Percentiles rank a stretch among this genome's conserved stretches.
phyloP scores from a whole-genome alignment of 345 rosid species.

The Euphorbia lathyris region DNA sequence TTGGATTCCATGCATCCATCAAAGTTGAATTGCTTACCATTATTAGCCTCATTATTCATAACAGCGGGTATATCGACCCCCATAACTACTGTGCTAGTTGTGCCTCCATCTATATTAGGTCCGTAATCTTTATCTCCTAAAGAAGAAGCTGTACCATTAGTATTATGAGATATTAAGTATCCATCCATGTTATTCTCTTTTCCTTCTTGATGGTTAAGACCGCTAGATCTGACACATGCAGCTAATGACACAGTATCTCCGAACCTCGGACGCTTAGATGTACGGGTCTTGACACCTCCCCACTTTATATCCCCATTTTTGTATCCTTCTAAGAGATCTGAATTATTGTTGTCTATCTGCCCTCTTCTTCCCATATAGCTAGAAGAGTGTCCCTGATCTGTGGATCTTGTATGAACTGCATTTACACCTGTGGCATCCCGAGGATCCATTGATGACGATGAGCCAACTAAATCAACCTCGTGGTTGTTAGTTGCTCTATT shows the following conservation, averaged over 20 bases:
- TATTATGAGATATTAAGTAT: conserved; percentile 29
- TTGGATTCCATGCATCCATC: conserved; percentile 22
- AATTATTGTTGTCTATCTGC: conserved; percentile 28
- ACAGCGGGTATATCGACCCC: conserved; percentile 25
- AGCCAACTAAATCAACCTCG: conserved; percentile 38
- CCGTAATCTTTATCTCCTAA: conserved; percentile 17
- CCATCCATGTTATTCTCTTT: conserved; percentile 33
- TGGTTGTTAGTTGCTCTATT: conserved; percentile 19
- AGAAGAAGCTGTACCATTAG: conserved; percentile 22
- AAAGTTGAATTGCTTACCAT: conserved; percentile 22
- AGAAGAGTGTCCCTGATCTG: conserved; percentile 32
- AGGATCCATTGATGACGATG: conserved; percentile 48
- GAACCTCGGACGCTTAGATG: conserved; percentile 60
- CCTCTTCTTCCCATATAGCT: conserved; percentile 36
- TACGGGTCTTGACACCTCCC: conserved; percentile 85
- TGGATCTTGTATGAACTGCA: conserved; percentile 25
- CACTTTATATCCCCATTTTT: conserved; percentile 62
- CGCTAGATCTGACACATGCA: conserved; percentile 28
- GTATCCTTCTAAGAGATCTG: conserved; percentile 40
- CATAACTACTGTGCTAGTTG: conserved; percentile 20
- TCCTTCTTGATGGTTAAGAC: conserved; percentile 24
- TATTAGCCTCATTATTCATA: conserved; percentile 29
- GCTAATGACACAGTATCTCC: conserved; percentile 44
- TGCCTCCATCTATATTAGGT: conserved; percentile 23
- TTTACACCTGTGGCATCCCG: conserved; percentile 30